Base-by-base conservation (phyloP, 2,329 filamentous ascomycete genomes). In the Cercospora citrullina region DNA sequence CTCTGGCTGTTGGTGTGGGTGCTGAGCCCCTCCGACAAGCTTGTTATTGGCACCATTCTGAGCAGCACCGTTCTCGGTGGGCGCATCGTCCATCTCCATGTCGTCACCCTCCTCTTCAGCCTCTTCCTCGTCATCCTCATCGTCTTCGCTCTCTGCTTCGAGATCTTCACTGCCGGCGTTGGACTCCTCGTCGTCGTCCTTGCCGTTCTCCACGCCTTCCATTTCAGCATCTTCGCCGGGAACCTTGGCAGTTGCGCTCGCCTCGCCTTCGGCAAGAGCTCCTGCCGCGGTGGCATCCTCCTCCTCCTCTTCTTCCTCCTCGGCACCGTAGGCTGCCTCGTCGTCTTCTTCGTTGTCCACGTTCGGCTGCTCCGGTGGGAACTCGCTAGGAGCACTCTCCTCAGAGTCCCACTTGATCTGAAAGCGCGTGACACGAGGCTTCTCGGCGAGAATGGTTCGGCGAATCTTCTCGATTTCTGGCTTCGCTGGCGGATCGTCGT, bases 401-500 rank as follows among this genome's bases (percentile, higher is more conserved):
- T 99, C 95, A n/a, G 92, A 95, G 78, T 99, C 95, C 95, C 95
- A 99, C 84, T 99, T 99, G 83, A 99, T 99, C 55, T 94, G 93
- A 78, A 99, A 99, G 72, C 95, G 89, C 31, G 95, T 99, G 62
- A 99, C 95, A 81, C 95, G 89, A 12, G 95, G 95, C 87, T 99
- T 99, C 83, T 98, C 94, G 3, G 94, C 93, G 42, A 99, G 87
- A 61, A 99, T 92, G 78, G 96, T 97, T 75, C 96, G 90, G 73
- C 89, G 88, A 71, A 99, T 93, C 77, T 93, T 92, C 79, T 99
- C 96, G 72, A 98, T 90, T 74, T 96, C 86, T 45, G 94, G 94
- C 84, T 97, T 97, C 67, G 93, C 86, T 6, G 95, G 95, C 9
- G 95, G 95, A 75, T 98, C 94, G 59, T 90, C 89, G 75, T 89